These are phyloP conservation scores for Tardiomyces digboiensis DNA, from an alignment of 1,139 yeast species.

Conservation along the genomic window DNA sequence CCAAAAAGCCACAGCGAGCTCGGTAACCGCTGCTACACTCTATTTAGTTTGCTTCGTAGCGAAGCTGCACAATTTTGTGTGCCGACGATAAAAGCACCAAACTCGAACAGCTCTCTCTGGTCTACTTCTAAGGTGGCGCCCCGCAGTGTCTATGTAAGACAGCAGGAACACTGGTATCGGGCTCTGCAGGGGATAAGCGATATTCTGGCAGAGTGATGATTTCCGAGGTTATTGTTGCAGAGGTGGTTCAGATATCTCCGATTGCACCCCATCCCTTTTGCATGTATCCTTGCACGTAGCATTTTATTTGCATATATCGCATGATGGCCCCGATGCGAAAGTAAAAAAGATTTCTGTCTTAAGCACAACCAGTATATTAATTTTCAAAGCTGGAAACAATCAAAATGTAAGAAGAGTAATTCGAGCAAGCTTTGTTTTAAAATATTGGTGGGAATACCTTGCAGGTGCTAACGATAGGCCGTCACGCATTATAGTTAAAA, in stretches of 20 bases:
- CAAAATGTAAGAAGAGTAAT: too few species aligned
- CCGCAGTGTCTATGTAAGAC: not conserved
- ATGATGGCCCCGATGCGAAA: not conserved
- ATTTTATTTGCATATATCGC: not conserved
- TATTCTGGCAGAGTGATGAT: not conserved
- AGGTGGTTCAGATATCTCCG: too few species aligned
- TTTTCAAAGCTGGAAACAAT: too few species aligned
- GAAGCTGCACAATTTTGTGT: not conserved
- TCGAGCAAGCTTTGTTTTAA: too few species aligned
- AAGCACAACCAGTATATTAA: too few species aligned
- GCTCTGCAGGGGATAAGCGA: not conserved
- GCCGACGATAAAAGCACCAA: not conserved
- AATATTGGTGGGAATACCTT: too few species aligned
- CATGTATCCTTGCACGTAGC: too few species aligned
- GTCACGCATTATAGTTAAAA: constrained; percentile 96
- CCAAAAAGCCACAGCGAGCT: too few species aligned
- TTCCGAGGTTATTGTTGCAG: too few species aligned
- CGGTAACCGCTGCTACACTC: not conserved
- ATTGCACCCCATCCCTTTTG: too few species aligned
- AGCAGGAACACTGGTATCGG: not conserved
- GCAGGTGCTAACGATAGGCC: constrained; percentile 25
- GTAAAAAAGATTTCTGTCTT: too few species aligned
- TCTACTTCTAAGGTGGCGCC: not conserved
- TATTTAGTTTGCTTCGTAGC: not conserved
- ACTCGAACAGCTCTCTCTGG: not conserved